Evolutionary conservation across 768 basidiomycete genomes (phyloP).

Genomic region (Boletus vinaceobasis): DNA sequence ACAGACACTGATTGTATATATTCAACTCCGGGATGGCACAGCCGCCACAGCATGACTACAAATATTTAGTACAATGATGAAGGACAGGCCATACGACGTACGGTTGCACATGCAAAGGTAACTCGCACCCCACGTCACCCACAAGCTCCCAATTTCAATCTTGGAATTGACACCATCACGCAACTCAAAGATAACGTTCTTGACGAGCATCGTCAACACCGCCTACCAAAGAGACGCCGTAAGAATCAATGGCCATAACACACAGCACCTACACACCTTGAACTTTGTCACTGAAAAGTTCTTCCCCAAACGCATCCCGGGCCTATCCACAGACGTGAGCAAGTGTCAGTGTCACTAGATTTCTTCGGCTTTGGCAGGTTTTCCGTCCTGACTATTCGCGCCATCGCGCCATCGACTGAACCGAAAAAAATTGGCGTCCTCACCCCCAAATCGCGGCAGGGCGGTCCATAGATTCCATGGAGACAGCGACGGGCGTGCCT

Average conservation of each 20-base stretch:
- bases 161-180: conserved; percentile 36
- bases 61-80: too few species aligned
- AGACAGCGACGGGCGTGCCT: conserved; percentile 42
- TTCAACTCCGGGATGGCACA: too few species aligned
- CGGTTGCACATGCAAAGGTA: conserved; percentile 26
- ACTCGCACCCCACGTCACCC: conserved; percentile 21
- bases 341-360: conserved; percentile 49
- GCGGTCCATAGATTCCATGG: conserved; percentile 47
- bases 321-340: conserved; percentile 49
- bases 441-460: conserved; percentile 56
- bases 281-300: conserved; percentile 41
- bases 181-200: conserved; percentile 35
- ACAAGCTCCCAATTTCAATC: too few species aligned
- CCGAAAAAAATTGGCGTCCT: conserved; percentile 52
- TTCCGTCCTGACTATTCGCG: conserved; percentile 10
- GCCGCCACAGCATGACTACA: too few species aligned
- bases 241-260: too few species aligned
- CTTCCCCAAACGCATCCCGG: conserved; percentile 46
- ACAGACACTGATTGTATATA: too few species aligned
- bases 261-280: conserved; percentile 22
- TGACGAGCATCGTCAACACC: conserved; percentile 40
- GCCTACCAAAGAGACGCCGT: conserved; percentile 17
- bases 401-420: conserved; percentile 61
- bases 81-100: too few species aligned
- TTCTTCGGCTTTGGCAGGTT: conserved; percentile 31